phyloP scores from a whole-genome alignment of 108 stramenopile species.

The Pelagomonas calceolata region DNA sequence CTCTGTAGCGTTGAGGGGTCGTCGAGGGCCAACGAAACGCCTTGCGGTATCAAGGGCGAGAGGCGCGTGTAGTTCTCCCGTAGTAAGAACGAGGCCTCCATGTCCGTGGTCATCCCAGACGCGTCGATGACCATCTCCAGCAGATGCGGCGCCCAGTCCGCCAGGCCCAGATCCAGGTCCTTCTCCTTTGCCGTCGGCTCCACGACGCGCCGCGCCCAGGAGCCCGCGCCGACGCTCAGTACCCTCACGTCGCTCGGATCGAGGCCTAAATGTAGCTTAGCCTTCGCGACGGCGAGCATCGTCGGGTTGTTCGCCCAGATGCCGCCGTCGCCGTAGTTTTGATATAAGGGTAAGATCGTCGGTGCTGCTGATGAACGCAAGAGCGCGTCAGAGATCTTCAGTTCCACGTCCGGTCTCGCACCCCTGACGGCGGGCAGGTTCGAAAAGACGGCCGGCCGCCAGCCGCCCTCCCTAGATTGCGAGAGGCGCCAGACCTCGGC shows the following conservation, averaged over 20 bases:
- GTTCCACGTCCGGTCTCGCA: conserved; percentile 3
- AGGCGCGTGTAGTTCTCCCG: conserved; percentile 5
- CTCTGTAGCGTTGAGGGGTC: not conserved
- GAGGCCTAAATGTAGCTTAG: not conserved
- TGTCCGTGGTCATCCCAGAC: conserved; percentile 1
- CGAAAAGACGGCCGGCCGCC: not conserved
- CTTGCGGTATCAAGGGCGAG: not conserved
- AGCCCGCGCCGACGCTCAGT: conserved; percentile 11
- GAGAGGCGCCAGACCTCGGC: not conserved
- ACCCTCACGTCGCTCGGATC: conserved; percentile 2
- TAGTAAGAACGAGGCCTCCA: conserved; percentile 2
- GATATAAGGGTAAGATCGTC: conserved; percentile 8
- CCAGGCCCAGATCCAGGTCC: conserved; percentile 9
- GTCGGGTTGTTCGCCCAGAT: conserved; percentile 13
- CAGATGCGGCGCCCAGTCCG: conserved; percentile 14
- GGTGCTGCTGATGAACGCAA: conserved; percentile 17
- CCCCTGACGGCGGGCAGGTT: not conserved
- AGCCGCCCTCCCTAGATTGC: not conserved
- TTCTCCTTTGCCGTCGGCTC: too few species aligned
- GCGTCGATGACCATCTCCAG: conserved; percentile 12
- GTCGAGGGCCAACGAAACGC: not conserved
- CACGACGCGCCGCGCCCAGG: too few species aligned
- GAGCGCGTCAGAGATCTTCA: conserved; percentile 1
- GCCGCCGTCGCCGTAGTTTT: conserved; percentile 17
- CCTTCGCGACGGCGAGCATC: conserved; percentile 8